A percentile compares a stretch with the other conserved stretches of the same genome.
Evolutionary conservation across 805 yeast species (phyloP).

Genomic region (Saccharomycopsis selenospora): DNA sequence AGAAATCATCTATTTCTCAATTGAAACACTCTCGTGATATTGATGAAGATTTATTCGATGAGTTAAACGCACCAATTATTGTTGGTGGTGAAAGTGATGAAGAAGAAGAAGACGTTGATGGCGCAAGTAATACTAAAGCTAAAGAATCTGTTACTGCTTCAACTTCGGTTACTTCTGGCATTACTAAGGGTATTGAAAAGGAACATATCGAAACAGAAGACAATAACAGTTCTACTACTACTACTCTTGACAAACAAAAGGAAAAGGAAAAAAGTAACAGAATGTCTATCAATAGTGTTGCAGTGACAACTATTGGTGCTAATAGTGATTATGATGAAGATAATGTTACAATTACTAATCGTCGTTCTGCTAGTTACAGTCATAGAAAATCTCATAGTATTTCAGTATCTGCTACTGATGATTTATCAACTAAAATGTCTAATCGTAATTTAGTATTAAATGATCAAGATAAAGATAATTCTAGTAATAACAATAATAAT

Average conservation of each 20-base stretch:
- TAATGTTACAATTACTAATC: neutral
- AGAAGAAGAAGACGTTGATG: no score
- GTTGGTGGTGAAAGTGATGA: neutral
- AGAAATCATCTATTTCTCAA: no score
- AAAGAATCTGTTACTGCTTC: no score
- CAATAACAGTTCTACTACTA: no score
- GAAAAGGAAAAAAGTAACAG: neutral
- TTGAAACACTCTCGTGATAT: neutral
- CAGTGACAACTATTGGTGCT: neutral
- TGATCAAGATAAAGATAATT: neutral
- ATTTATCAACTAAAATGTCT: constrained; percentile 6
- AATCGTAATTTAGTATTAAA: neutral
- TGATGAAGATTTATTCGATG: neutral
- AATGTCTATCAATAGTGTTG: neutral
- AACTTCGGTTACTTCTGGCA: no score
- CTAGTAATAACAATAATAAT: neutral
- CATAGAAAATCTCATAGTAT: constrained; percentile 17
- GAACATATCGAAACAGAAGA: no score
- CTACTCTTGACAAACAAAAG: neutral
- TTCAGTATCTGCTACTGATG: constrained; percentile 14
- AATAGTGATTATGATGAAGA: neutral
- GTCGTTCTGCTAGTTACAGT: neutral
- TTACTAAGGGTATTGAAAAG: no score
- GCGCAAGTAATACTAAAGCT: no score
- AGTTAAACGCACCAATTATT: neutral